A percentile compares a stretch with the other conserved stretches of the same genome.
These are phyloP conservation scores for Beauveria rudraprayagi DNA, from an alignment of 2,329 filamentous ascomycete genomes.

Conservation along the genomic window DNA sequence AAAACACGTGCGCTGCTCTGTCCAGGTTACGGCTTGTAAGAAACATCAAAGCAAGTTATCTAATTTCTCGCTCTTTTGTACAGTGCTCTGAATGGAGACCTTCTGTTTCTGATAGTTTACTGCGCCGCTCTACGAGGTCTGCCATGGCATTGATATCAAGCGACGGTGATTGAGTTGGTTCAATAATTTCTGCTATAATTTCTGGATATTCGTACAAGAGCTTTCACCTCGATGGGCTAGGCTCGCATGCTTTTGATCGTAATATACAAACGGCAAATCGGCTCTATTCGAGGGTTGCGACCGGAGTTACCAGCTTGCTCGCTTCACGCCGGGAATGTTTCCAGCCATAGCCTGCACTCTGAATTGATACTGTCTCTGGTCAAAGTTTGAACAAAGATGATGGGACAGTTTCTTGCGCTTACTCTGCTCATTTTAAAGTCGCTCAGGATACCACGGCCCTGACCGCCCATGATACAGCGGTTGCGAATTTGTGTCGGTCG, in stretches of 20 bases:
- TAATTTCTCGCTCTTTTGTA: neutral
- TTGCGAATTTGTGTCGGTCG: constrained; percentile 90
- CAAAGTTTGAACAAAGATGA: constrained; percentile 13
- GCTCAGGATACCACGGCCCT: constrained; percentile 78
- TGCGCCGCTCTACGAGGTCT: neutral
- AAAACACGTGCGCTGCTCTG: too few species aligned
- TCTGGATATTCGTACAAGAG: constrained; percentile 7
- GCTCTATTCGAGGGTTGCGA: neutral
- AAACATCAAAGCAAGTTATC: neutral
- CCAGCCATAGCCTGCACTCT: constrained; percentile 80
- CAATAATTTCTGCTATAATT: neutral
- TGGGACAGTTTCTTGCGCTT: constrained; percentile 30
- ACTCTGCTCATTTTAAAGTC: constrained; percentile 91
- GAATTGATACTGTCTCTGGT: constrained; percentile 72
- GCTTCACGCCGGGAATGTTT: constrained; percentile 83
- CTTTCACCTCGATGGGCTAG: neutral
- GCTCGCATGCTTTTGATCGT: neutral
- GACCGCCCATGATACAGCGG: constrained; percentile 86
- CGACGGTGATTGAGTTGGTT: neutral
- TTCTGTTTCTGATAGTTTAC: neutral
- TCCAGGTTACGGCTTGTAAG: too few species aligned
- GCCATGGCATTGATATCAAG: neutral
- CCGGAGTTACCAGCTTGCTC: constrained; percentile 78
- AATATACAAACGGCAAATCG: constrained; percentile 4
- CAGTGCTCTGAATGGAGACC: too few species aligned